Base-by-base conservation (phyloP, 306 rosid genomes). In the Morella rubra region DNA sequence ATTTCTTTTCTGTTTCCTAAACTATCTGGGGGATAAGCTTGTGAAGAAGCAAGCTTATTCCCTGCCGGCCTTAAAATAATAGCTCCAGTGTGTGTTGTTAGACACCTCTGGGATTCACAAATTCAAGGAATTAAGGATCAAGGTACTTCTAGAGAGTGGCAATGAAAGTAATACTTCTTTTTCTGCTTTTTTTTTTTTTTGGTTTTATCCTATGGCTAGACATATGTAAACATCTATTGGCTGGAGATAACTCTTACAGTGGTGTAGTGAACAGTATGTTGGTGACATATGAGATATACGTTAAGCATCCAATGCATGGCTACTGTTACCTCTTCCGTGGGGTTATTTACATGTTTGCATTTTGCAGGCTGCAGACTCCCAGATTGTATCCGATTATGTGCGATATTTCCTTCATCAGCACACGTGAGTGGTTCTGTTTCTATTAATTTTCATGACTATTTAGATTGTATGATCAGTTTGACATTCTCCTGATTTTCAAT, bases 291-390 rank as follows among this genome's bases (percentile, higher is more conserved):
- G 19, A 44, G 51, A 62, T 65, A 56, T 65, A 51, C 47, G 37
- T 41, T 53, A 74, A 69, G 19, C 54, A 18, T 66, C 37, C 44
- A 71, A 10, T n/a, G 7, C 49, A 7, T 53, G 41, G 68, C 9
- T 71, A 5, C 14, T 19, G 52, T 19, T 59, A 32, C 65, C 62
- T 53, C 22, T 73, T 54, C 16, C 47, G 54, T 66, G 66, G 75
- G 73, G 37, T 60, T 20, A 32, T 44, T 75, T 59, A 64, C 54
- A 42, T 60, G 52, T 54, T 4, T 79, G 70, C 10, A 73, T 76
- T 66, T 80, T 72, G 64, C 91, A 95, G 97, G 99, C 99, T 70
- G 99, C 99, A 8, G 99, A 96, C 86, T 89, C 99, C 3, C 99
- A 92, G 73, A 73, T 91, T 78, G 97, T 91, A 51, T 96, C 99